Conservation (phyloP, 345 rosid genomes). For the Dimocarpus longan region DNA sequence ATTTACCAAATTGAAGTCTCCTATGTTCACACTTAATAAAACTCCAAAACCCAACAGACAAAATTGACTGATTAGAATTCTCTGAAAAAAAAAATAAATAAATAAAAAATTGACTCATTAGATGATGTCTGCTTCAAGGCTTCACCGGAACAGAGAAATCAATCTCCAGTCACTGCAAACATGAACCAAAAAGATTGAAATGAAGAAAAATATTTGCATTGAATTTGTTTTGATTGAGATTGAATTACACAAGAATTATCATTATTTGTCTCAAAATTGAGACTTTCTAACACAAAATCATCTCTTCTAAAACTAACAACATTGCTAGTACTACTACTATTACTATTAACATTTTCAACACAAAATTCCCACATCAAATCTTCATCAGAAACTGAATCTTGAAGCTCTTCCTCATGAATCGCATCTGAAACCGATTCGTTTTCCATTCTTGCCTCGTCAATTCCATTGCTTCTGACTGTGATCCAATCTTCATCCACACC, state of each 20-base stretch:
- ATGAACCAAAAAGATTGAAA: not conserved
- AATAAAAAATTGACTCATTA: not conserved
- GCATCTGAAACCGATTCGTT: constrained; percentile 28
- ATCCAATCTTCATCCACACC: constrained; percentile 58
- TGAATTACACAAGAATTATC: constrained; percentile 28
- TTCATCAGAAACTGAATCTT: constrained; percentile 36
- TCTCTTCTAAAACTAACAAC: constrained; percentile 13
- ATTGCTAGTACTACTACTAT: constrained; percentile 11
- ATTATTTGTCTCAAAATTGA: constrained; percentile 25
- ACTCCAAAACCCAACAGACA: not conserved
- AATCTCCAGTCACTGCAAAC: not conserved
- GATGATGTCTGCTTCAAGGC: not conserved
- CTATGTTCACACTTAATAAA: constrained; percentile 27
- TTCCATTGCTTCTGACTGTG: constrained; percentile 54
- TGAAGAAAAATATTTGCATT: not conserved
- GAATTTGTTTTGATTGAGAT: not conserved
- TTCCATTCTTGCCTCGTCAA: constrained; percentile 33
- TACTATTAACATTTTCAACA: constrained; percentile 13
- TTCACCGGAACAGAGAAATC: not conserved
- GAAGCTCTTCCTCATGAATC: constrained; percentile 38
- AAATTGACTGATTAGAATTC: constrained; percentile 7
- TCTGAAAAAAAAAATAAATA: constrained; percentile 8
- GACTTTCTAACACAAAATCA: constrained; percentile 38
- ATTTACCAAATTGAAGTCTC: constrained; percentile 9
- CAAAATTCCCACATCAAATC: constrained; percentile 41